Evolutionary conservation across 345 rosid genomes (phyloP).

Genomic region (Sonneratia alba): DNA sequence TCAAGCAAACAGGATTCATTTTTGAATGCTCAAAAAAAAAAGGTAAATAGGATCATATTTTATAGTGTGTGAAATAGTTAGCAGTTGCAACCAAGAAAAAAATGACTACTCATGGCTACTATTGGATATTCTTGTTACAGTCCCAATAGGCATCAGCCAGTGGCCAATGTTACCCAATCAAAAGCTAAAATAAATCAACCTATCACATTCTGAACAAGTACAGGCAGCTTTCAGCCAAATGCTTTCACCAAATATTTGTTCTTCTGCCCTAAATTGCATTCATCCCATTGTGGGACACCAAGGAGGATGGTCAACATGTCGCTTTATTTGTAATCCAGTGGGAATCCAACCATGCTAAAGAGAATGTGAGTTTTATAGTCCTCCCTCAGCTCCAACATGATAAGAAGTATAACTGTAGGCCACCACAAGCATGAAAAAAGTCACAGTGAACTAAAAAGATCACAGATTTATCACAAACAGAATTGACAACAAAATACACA

Average conservation of each 20-base stretch:
- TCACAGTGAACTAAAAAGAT: neutral
- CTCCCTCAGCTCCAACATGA: neutral
- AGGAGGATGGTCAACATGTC: neutral
- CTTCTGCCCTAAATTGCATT: neutral
- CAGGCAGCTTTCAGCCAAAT: neutral
- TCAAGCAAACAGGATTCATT: too few species aligned
- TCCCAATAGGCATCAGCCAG: neutral
- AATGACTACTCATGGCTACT: neutral
- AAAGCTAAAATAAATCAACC: neutral
- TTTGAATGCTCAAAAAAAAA: too few species aligned
- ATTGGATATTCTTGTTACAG: neutral
- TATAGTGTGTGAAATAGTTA: neutral
- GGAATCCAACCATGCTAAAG: neutral
- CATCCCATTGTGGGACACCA: neutral
- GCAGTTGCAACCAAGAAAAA: neutral
- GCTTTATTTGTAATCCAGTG: neutral
- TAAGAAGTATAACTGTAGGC: neutral
- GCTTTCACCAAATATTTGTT: neutral
- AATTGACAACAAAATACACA: constrained; percentile 7
- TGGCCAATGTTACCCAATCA: neutral
- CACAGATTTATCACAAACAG: neutral
- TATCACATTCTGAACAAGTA: neutral
- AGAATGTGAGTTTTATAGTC: neutral
- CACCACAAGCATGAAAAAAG: neutral
- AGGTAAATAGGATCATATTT: too few species aligned